A percentile compares a stretch with the other conserved stretches of the same genome.
phyloP scores from a whole-genome alignment of 352 stramenopile species.

The Phytophthora agathidicida region DNA sequence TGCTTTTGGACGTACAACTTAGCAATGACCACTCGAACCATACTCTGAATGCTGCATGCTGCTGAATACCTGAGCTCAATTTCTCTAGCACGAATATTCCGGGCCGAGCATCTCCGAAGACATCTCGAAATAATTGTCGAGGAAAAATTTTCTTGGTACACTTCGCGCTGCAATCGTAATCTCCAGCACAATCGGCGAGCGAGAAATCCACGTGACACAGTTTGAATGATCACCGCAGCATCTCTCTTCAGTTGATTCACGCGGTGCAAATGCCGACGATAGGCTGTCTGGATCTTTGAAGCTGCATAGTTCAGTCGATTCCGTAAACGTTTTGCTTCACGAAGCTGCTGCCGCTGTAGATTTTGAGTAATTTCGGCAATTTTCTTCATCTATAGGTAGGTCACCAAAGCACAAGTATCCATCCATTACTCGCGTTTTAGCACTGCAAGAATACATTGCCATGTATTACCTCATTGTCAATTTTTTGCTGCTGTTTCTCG shows the following conservation, averaged over 20 bases:
- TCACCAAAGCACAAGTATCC: not conserved
- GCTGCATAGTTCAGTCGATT: slow-evolving; percentile 59
- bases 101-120: slow-evolving; percentile 39
- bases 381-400: slow-evolving; percentile 66
- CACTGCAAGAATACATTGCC: not conserved
- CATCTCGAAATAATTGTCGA: slow-evolving; percentile 48
- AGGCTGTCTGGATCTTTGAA: slow-evolving; percentile 53
- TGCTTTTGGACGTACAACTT: slow-evolving; percentile 12
- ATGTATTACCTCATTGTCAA: slow-evolving; percentile 62
- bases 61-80: slow-evolving; percentile 36
- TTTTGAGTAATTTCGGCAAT: slow-evolving; percentile 72
- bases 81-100: slow-evolving; percentile 34
- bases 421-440: too few relatives aligned
- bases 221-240: slow-evolving; percentile 54
- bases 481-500: slow-evolving; percentile 82
- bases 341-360: slow-evolving; percentile 68
- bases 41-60: slow-evolving; percentile 53
- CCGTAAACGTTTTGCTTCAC: slow-evolving; percentile 68
- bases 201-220: slow-evolving; percentile 41
- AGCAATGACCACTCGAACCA: slow-evolving; percentile 39
- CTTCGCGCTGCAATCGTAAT: slow-evolving; percentile 25
- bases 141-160: slow-evolving; percentile 23
- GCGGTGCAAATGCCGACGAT: slow-evolving; percentile 30
- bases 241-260: slow-evolving; percentile 16
- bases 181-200: slow-evolving; percentile 24